phyloP scores from a whole-genome alignment of 495 filamentous ascomycete species.

The Trichoderma asperelloides region DNA sequence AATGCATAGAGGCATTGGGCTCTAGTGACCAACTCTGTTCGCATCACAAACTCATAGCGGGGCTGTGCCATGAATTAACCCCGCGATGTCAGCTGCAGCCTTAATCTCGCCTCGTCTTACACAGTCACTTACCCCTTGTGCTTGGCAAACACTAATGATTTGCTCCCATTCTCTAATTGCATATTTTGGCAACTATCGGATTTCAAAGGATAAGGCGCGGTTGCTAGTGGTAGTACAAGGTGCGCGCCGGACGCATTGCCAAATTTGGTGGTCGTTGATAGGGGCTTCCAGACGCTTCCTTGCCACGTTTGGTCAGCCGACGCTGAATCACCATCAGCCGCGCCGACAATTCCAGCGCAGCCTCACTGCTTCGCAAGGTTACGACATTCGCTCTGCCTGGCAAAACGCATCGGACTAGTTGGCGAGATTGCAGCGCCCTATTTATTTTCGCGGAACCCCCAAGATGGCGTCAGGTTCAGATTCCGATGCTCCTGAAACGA shows the following conservation, averaged over 20 bases:
- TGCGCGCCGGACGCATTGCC: background rate
- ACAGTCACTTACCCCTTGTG: background rate
- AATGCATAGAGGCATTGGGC: background rate
- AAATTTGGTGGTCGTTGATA: background rate
- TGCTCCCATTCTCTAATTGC: background rate
- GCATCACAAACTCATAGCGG: background rate
- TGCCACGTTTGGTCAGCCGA: constrained; percentile 10
- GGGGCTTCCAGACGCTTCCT: constrained; percentile 11
- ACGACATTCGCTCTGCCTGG: background rate
- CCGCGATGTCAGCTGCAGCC: constrained; percentile 3
- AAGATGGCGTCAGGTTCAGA: constrained; percentile 16
- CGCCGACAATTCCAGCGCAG: background rate
- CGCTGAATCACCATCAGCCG: background rate
- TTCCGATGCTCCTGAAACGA: constrained; percentile 26
- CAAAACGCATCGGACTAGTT: background rate
- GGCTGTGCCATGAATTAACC: background rate
- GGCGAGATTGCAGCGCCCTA: background rate
- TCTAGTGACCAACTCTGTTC: too few species aligned
- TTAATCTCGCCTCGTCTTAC: background rate
- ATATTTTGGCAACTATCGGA: background rate
- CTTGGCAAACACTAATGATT: background rate
- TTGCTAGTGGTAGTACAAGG: background rate
- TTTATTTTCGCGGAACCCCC: background rate
- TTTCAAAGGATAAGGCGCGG: background rate
- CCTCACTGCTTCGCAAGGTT: background rate